phyloP scores from a whole-genome alignment of 768 basidiomycete genomes.

The Mrakia blollopis region DNA sequence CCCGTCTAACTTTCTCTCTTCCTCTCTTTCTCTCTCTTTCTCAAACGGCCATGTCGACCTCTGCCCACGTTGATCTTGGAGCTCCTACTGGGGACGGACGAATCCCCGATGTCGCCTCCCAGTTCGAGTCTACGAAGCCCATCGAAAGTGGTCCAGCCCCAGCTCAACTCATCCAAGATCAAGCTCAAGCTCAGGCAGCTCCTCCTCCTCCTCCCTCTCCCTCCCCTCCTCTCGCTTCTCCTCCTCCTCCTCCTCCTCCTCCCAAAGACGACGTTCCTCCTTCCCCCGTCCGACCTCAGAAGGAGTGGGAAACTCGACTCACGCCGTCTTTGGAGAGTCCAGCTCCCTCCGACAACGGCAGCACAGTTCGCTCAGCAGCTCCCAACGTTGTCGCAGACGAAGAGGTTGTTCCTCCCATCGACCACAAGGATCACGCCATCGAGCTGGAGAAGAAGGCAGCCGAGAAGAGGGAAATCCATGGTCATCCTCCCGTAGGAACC shows the following conservation, averaged over 20 bases:
- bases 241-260: background rate
- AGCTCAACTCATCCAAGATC: background rate
- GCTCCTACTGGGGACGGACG: background rate
- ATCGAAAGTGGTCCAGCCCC: background rate
- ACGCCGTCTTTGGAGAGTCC: background rate
- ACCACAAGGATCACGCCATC: background rate
- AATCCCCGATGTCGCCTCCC: background rate
- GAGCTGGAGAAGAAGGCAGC: slow-evolving; percentile 47
- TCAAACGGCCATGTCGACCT: background rate
- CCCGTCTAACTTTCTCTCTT: background rate
- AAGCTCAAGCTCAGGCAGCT: too few relatives aligned
- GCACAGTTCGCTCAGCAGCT: background rate
- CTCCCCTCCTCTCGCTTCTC: background rate
- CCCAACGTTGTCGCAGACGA: background rate
- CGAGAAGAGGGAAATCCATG: slow-evolving; percentile 43
- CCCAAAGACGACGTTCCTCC: background rate
- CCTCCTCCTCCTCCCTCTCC: background rate
- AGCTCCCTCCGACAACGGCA: background rate
- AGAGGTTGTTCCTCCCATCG: background rate
- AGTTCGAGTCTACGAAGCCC: background rate
- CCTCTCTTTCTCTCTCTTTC: background rate
- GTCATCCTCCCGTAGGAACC: slow-evolving; percentile 41
- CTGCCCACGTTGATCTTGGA: background rate
- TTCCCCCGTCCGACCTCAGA: background rate
- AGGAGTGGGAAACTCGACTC: background rate